Evolutionary conservation across 352 stramenopile genomes (phyloP).

Genomic region (Pythium oligandrum): DNA sequence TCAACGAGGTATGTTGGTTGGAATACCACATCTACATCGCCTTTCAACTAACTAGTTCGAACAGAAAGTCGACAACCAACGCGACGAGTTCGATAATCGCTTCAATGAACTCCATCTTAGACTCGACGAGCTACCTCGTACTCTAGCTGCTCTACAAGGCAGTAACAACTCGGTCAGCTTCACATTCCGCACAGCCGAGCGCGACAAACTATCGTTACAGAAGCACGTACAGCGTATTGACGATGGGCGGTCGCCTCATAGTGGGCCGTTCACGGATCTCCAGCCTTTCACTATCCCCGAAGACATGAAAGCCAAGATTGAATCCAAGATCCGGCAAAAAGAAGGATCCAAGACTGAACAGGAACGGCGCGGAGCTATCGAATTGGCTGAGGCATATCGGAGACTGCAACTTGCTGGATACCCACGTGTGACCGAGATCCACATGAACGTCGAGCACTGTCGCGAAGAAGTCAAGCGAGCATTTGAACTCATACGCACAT

Average conservation of each 20-base stretch:
- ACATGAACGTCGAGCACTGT: conserved; percentile 55
- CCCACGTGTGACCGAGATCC: conserved; percentile 50
- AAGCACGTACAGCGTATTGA: conserved; percentile 33
- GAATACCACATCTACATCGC: too few relatives aligned
- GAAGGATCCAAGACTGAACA: conserved; percentile 44
- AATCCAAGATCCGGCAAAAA: conserved; percentile 55
- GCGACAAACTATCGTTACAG: conserved; percentile 53
- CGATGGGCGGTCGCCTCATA: conserved; percentile 14
- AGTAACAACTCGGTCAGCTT: conserved; percentile 22
- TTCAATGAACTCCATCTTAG: conserved; percentile 59
- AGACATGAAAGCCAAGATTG: conserved; percentile 77
- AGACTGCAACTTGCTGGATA: conserved; percentile 57
- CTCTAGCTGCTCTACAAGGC: conserved; percentile 41
- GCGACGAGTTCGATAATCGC: conserved; percentile 52
- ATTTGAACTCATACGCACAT: conserved; percentile 59
- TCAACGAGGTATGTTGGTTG: conserved; percentile 33
- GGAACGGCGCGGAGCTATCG: conserved; percentile 33
- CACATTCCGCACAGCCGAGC: conserved; percentile 38
- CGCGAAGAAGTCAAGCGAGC: conserved; percentile 62
- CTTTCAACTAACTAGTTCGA: too few relatives aligned
- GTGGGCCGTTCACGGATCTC: conserved; percentile 56
- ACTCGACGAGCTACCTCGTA: conserved; percentile 51
- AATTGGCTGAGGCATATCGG: conserved; percentile 58
- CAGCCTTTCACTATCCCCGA: conserved; percentile 70
- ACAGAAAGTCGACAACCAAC: conserved; percentile 70